These are phyloP conservation scores for Talaromyces liani DNA, from an alignment of 495 filamentous ascomycete species.

Conservation along the genomic window DNA sequence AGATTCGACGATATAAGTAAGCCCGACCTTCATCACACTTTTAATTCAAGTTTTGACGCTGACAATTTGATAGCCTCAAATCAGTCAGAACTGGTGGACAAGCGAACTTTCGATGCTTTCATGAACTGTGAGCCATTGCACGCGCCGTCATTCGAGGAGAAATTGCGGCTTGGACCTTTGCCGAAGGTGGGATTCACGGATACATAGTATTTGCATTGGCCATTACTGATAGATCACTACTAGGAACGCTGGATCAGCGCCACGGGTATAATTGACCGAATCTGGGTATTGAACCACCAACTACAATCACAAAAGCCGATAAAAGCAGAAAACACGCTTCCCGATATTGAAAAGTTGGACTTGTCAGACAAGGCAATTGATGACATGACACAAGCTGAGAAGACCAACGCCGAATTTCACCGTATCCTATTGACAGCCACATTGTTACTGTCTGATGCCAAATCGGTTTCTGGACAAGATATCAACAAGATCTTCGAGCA, in stretches of 20 bases:
- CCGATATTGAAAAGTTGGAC: conserved; percentile 20
- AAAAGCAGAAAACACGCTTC: conserved; percentile 19
- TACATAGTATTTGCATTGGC: background rate
- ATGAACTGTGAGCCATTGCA: conserved; percentile 37
- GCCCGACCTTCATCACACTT: conserved; percentile 3
- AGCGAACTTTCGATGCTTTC: conserved; percentile 32
- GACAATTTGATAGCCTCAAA: conserved; percentile 21
- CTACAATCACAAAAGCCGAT: conserved; percentile 29
- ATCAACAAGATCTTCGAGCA: conserved; percentile 22
- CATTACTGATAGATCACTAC: background rate
- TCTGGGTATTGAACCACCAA: conserved; percentile 27
- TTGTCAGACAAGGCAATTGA: conserved; percentile 15
- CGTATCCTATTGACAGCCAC: conserved; percentile 25
- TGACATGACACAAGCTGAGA: conserved; percentile 31
- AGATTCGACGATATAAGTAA: conserved; percentile 33
- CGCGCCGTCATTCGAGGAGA: conserved; percentile 33
- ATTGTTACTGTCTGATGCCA: conserved; percentile 31
- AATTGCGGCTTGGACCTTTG: conserved; percentile 31
- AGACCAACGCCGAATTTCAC: conserved; percentile 25
- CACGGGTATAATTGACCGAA: conserved; percentile 25
- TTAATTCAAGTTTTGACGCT: background rate
- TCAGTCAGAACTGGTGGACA: conserved; percentile 20
- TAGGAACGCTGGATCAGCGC: conserved; percentile 36
- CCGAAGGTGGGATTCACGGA: conserved; percentile 25
- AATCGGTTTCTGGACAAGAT: conserved; percentile 23